These are phyloP conservation scores for Escovopsis sp. DNA, from an alignment of 2,329 filamentous ascomycete genomes.

Conservation along the genomic window DNA sequence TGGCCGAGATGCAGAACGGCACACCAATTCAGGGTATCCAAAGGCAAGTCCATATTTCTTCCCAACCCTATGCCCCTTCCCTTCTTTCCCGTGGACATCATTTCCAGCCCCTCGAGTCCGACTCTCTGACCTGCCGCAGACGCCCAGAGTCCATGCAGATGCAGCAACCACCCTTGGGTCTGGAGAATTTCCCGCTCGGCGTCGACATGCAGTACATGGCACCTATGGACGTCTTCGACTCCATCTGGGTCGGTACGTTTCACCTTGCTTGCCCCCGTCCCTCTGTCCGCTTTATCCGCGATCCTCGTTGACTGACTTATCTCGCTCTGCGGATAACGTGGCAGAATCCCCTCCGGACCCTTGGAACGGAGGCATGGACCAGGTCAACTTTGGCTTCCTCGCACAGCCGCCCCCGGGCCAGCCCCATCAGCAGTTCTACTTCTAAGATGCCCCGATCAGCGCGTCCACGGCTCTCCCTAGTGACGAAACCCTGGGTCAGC, in stretches of 20 bases:
- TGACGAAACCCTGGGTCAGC: too few relatives aligned
- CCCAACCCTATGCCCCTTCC: too few relatives aligned
- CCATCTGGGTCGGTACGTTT: constrained; percentile 49
- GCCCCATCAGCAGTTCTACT: constrained; percentile 42
- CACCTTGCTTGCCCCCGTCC: not conserved
- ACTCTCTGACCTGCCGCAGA: constrained; percentile 2
- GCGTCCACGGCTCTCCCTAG: too few relatives aligned
- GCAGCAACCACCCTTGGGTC: constrained; percentile 17
- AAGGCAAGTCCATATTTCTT: constrained; percentile 14
- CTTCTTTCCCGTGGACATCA: too few relatives aligned
- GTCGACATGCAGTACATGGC: constrained; percentile 45
- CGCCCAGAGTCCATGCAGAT: constrained; percentile 22
- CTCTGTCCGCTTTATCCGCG: not conserved
- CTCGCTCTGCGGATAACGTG: not conserved
- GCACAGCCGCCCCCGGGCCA: constrained; percentile 44
- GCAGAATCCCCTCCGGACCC: constrained; percentile 41
- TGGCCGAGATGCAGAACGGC: constrained; percentile 50
- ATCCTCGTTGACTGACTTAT: constrained; percentile 6
- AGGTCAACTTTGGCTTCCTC: constrained; percentile 45
- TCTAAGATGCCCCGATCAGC: constrained; percentile 21
- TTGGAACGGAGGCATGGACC: constrained; percentile 38
- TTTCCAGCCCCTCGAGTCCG: constrained; percentile 3
- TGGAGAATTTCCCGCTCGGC: constrained; percentile 35
- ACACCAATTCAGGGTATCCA: constrained; percentile 30
- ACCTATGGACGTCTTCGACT: constrained; percentile 53